phyloP scores from a whole-genome alignment of 2,329 filamentous ascomycete species.

The Boeremia lycopersici region DNA sequence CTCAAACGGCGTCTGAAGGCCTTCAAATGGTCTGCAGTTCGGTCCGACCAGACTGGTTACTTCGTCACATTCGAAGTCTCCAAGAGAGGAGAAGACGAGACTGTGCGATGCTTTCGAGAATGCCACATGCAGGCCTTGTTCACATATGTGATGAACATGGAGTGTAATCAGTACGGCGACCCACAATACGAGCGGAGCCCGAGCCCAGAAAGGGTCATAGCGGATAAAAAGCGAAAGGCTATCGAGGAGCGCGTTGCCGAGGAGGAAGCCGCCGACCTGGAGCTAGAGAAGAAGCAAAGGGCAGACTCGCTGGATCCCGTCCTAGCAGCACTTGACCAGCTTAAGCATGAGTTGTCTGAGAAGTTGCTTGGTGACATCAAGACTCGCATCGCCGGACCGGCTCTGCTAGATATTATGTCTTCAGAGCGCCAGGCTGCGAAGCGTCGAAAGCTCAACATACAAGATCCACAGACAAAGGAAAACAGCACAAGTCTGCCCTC shows the following conservation, averaged over 20 bases:
- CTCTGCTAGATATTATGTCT: conserved; percentile 80
- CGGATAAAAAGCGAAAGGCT: conserved; percentile 62
- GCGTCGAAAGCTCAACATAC: conserved; percentile 77
- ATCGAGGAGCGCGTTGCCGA: conserved; percentile 70
- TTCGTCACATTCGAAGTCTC: conserved; percentile 89
- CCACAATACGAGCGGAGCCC: conserved; percentile 65
- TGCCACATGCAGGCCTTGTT: conserved; percentile 86
- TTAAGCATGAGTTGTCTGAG: conserved; percentile 80
- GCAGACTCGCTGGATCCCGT: conserved; percentile 92
- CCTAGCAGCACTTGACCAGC: conserved; percentile 76
- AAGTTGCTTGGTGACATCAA: conserved; percentile 90
- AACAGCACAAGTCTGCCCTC: conserved; percentile 63
- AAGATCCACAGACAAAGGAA: conserved; percentile 65
- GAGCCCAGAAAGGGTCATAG: conserved; percentile 57
- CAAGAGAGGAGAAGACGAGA: conserved; percentile 76
- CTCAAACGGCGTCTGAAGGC: conserved; percentile 87
- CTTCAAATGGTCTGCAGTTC: conserved; percentile 80
- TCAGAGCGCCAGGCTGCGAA: conserved; percentile 81
- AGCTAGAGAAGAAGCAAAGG: conserved; percentile 87
- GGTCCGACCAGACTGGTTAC: conserved; percentile 84
- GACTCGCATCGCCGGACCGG: conserved; percentile 80
- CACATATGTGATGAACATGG: conserved; percentile 92
- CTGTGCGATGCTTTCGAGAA: conserved; percentile 76
- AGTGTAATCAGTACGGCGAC: conserved; percentile 73
- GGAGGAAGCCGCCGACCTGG: conserved; percentile 80